Percentiles rank a stretch among this genome's conserved stretches.
Evolutionary conservation across 805 yeast species (phyloP).

Genomic region (Hanseniaspora jakobsenii): DNA sequence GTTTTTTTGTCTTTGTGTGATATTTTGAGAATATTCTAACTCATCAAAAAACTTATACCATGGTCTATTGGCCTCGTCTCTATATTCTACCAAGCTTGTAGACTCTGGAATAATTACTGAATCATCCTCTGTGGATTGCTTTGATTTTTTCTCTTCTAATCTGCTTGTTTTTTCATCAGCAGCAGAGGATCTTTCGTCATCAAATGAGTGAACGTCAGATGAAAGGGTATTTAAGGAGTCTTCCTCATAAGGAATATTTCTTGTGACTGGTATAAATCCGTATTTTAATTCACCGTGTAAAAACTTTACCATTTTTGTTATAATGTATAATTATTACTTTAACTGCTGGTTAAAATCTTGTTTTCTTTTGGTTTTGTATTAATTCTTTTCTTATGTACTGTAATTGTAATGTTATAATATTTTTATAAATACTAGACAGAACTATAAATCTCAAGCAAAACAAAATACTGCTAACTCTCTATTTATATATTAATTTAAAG

Average conservation of each 20-base stretch:
- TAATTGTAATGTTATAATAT: too few species aligned
- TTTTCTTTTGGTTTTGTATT: too few species aligned
- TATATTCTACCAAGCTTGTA: constrained; percentile 28
- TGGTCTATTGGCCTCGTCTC: constrained; percentile 42
- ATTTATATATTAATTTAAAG: too few species aligned
- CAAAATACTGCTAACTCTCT: too few species aligned
- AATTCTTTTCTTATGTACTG: too few species aligned
- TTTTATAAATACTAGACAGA: too few species aligned
- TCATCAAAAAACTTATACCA: constrained; percentile 53
- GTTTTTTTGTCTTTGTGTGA: constrained; percentile 21
- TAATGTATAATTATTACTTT: neutral
- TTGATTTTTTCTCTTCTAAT: neutral
- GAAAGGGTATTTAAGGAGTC: constrained; percentile 15
- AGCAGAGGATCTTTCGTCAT: neutral
- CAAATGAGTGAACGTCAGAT: too few species aligned
- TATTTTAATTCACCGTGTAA: constrained; percentile 27
- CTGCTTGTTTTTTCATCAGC: constrained; percentile 4
- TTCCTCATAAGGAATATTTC: constrained; percentile 23
- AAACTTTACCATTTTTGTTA: constrained; percentile 19
- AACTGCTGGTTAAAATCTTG: too few species aligned
- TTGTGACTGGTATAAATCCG: constrained; percentile 27
- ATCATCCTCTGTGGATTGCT: neutral
- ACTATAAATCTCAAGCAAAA: too few species aligned
- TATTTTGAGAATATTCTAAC: constrained; percentile 43
- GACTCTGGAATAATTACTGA: neutral